Evolutionary conservation across 176 grass and related monocot species (phyloP), one percentile per base, ranked within the genome.

Genomic region (Zoysia japonica): DNA sequence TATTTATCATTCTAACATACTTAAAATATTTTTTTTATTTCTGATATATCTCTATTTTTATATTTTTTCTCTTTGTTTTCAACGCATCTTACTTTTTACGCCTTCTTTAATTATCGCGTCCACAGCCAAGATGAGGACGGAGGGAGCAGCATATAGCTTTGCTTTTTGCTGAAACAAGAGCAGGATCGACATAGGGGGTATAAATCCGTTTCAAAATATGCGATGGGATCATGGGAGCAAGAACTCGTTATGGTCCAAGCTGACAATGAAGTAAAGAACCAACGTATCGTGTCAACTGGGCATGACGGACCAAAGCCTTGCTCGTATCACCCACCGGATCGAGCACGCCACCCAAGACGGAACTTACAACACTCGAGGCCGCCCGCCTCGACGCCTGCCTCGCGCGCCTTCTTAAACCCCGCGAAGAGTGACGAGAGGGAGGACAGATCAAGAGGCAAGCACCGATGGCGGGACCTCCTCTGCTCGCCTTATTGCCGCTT

Each of bases 381-480:
- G 44, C 44, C 44, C 44, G 44, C 6, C 44, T 6, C 6, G 6
- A 7, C 45, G 45, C 45, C 43, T 7, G 45, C 5, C 51, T 54
- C 0, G 14, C 16, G 4, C 52, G 52, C 53, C 53, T 56, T 56
- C 53, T 56, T 56, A 56, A 56, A 56, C 53, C 53, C 15, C 53
- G 15, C 13, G 53, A 5, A n/a, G 16, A 5, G 52, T 56, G 53
- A 56, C 53, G 14, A n/a, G 7, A 63, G 61, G 5, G 63, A 51
- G 4, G 64, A 52, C 12, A 7, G 9, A 39, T 14, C 15, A 52
- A 28, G 68, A 43, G 17, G n/a, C 47, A 1, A 5, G 19, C 13
- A 75, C 11, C 45, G 35, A 84, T 80, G 87, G 65, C 63, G 19
- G 17, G 61, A 0, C 5, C 16, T 7, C 72, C 16, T 65, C 72